phyloP scores from a whole-genome alignment of 1,139 yeast genomes.

The Debaryomyces sp. region DNA sequence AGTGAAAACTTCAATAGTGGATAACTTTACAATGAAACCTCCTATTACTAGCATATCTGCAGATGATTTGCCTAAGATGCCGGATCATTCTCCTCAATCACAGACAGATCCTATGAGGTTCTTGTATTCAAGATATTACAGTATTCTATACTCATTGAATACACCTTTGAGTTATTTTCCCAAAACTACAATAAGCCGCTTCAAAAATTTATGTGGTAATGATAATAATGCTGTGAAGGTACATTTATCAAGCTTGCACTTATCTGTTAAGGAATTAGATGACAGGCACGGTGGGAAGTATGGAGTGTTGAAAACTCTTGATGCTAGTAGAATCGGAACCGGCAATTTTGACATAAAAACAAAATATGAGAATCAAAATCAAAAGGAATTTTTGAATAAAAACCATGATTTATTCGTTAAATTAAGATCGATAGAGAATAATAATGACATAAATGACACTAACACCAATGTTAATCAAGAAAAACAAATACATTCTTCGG shows the following conservation, averaged over 20 bases:
- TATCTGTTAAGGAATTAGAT: constrained; percentile 38
- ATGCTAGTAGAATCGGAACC: not conserved
- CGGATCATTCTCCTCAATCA: constrained; percentile 14
- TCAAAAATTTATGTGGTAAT: constrained; percentile 39
- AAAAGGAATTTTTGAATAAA: constrained; percentile 20
- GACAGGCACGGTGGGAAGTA: constrained; percentile 39
- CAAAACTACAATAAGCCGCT: constrained; percentile 56
- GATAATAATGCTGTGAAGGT: constrained; percentile 22
- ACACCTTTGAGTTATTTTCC: constrained; percentile 65
- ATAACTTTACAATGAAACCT: constrained; percentile 13
- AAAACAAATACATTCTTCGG: constrained; percentile 18
- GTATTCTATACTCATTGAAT: constrained; percentile 50
- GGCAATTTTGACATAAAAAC: not conserved
- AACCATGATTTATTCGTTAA: constrained; percentile 13
- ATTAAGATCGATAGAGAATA: not conserved
- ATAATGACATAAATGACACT: not conserved
- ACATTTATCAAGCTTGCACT: constrained; percentile 25
- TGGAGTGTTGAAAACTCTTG: constrained; percentile 23
- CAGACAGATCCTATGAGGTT: constrained; percentile 28
- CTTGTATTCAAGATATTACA: constrained; percentile 46
- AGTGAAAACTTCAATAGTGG: not conserved
- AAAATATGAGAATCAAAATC: constrained; percentile 19
- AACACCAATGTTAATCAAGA: constrained; percentile 3
- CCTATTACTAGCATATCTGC: not conserved
- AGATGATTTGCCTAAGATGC: not conserved